Percentiles rank a stretch among this genome's conserved stretches.
These are phyloP conservation scores for Mucuna pruriens DNA, from an alignment of 306 rosid species.

Conservation along the genomic window DNA sequence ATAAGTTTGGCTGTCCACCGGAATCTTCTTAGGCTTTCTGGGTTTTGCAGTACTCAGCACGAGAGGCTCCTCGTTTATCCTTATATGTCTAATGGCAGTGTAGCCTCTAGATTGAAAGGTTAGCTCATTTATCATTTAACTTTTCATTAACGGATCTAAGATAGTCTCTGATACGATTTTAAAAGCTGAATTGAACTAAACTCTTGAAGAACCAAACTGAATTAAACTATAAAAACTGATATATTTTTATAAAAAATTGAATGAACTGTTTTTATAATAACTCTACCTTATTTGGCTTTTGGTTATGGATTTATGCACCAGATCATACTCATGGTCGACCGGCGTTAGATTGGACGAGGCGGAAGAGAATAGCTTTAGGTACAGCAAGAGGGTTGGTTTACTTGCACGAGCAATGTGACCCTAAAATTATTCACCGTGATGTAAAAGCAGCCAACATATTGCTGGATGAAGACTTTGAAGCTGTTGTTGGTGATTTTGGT, in stretches of 20 bases:
- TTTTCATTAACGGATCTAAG: no score
- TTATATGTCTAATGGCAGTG: conserved; percentile 96
- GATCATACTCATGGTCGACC: conserved; percentile 80
- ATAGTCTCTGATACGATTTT: no score
- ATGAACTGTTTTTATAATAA: no score
- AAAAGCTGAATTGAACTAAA: no score
- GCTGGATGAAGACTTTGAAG: conserved; percentile 94
- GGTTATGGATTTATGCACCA: conserved; percentile 49
- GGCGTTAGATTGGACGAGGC: conserved; percentile 86
- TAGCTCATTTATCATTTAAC: conserved; percentile 38
- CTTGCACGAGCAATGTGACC: conserved; percentile 97
- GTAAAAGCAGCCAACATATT: conserved; percentile 97
- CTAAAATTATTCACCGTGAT: conserved; percentile 95
- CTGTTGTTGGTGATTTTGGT: conserved; percentile 98
- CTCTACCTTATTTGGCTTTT: conserved; percentile 22
- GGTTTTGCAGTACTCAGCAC: conserved; percentile 92
- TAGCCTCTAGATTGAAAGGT: conserved; percentile 95
- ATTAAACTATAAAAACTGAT: no score
- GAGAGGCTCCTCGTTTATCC: conserved; percentile 98
- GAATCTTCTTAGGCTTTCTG: conserved; percentile 89
- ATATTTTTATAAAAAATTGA: no score
- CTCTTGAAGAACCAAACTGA: no score
- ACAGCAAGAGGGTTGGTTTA: conserved; percentile 97
- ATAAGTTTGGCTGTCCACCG: conserved; percentile 96
- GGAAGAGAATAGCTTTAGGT: conserved; percentile 96